These are phyloP conservation scores for Alliaria petiolata DNA, from an alignment of 345 rosid genomes.

Conservation along the genomic window DNA sequence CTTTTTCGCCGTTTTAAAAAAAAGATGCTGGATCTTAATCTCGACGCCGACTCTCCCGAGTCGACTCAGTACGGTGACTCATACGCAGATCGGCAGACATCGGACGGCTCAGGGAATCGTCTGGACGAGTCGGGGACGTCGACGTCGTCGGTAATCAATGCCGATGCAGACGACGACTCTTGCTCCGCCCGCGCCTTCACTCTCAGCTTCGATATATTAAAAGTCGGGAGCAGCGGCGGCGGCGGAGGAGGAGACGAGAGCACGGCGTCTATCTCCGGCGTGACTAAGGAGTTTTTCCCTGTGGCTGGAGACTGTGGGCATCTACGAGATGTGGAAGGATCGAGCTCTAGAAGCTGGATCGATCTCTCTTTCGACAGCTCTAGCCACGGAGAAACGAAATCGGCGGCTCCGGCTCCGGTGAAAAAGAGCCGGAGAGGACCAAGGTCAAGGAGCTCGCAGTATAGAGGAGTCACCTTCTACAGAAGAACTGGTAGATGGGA, in stretches of 20 bases:
- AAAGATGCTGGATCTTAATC: conserved; percentile 87
- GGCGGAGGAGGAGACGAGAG: conserved; percentile 16
- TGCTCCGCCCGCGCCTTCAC: conserved; percentile 58
- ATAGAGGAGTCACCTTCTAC: conserved; percentile 92
- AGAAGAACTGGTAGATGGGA: conserved; percentile 98
- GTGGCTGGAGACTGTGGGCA: conserved; percentile 33
- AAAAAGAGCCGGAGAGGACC: conserved; percentile 96
- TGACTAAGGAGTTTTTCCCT: conserved; percentile 68
- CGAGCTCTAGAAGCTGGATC: conserved; percentile 49
- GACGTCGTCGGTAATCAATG: conserved; percentile 80
- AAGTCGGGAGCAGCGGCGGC: conserved; percentile 46
- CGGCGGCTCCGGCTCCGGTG: conserved; percentile 42
- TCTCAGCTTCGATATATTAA: conserved; percentile 66
- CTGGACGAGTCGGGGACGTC: conserved; percentile 70
- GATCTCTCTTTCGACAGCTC: conserved; percentile 44
- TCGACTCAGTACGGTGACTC: conserved; percentile 52
- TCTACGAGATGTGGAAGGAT: conserved; percentile 31
- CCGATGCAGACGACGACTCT: conserved; percentile 61
- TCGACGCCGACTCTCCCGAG: conserved; percentile 54
- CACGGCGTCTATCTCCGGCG: conserved; percentile 19
- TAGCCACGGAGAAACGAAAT: conserved; percentile 28
- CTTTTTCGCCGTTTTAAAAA: background rate
- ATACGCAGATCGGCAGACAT: conserved; percentile 34
- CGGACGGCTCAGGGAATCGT: conserved; percentile 41
- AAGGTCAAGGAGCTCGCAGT: conserved; percentile 94